Percentiles rank a stretch among this genome's conserved stretches.
These are phyloP conservation scores for Sphaerobolus stellatus DNA, from an alignment of 1,284 basidiomycete species.

Conservation along the genomic window DNA sequence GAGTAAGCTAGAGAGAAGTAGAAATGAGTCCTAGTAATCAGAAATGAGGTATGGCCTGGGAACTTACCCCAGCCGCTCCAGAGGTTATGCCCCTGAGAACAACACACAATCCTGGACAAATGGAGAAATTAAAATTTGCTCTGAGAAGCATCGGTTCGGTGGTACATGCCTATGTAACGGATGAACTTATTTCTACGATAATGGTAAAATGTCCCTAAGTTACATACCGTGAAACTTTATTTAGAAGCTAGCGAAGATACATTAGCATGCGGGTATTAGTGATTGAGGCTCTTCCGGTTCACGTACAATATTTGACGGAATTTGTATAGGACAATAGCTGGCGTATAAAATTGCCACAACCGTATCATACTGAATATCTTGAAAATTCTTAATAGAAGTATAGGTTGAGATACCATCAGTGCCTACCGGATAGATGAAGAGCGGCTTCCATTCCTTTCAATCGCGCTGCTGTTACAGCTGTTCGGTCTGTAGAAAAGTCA, in stretches of 20 bases:
- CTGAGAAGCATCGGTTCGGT: neutral
- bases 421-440: conserved; percentile 48
- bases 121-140: neutral
- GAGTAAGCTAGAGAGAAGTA: conserved; percentile 43
- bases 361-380: conserved; percentile 28
- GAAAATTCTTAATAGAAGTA: neutral
- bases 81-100: conserved; percentile 63
- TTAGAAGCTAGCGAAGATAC: conserved; percentile 11
- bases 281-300: neutral
- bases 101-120: conserved; percentile 40
- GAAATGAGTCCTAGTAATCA: no score
- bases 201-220: neutral
- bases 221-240: conserved; percentile 14
- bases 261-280: neutral
- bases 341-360: conserved; percentile 35
- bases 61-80: conserved; percentile 55
- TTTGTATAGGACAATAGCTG: conserved; percentile 23
- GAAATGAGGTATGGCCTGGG: no score
- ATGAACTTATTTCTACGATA: neutral
- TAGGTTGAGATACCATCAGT: no score
- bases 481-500: conserved; percentile 41
- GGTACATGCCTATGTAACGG: conserved; percentile 47
- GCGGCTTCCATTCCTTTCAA: conserved; percentile 62
- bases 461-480: conserved; percentile 57
- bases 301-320: conserved; percentile 12